Conservation (phyloP, 805 yeast species). For the Myxozyma monticola region DNA sequence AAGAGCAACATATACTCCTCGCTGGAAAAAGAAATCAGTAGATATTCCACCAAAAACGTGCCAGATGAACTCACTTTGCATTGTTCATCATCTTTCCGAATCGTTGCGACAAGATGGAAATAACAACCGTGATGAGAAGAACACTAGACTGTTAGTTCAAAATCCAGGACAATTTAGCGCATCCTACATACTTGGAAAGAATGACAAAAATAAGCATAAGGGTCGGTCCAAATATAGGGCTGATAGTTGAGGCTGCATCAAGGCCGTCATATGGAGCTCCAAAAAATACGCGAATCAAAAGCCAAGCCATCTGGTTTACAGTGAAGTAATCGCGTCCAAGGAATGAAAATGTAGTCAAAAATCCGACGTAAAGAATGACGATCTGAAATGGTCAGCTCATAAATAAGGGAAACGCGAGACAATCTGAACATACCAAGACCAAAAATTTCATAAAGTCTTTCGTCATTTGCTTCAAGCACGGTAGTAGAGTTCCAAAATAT, state of each 20-base stretch:
- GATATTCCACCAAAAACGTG: background rate
- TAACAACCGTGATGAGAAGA: conserved; percentile 38
- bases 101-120: conserved; percentile 39
- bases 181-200: conserved; percentile 20
- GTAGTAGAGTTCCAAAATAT: conserved; percentile 39
- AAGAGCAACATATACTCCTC: conserved; percentile 39
- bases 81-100: conserved; percentile 38
- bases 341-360: conserved; percentile 39
- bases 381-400: conserved; percentile 18
- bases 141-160: conserved; percentile 18
- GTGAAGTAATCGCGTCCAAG: conserved; percentile 37
- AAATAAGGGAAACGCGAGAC: background rate
- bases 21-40: conserved; percentile 9
- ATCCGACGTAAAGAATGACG: conserved; percentile 37
- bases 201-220: conserved; percentile 39
- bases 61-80: conserved; percentile 29
- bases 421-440: conserved; percentile 9
- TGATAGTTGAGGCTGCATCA: conserved; percentile 37
- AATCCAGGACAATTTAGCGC: too few species aligned
- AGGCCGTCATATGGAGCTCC: conserved; percentile 39
- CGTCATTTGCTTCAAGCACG: conserved; percentile 38
- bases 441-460: conserved; percentile 38
- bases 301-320: conserved; percentile 37
- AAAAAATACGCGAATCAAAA: conserved; percentile 38
- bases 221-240: conserved; percentile 38